Conservation (phyloP, 2,329 filamentous ascomycete species). For the Claviceps fusiformis region DNA sequence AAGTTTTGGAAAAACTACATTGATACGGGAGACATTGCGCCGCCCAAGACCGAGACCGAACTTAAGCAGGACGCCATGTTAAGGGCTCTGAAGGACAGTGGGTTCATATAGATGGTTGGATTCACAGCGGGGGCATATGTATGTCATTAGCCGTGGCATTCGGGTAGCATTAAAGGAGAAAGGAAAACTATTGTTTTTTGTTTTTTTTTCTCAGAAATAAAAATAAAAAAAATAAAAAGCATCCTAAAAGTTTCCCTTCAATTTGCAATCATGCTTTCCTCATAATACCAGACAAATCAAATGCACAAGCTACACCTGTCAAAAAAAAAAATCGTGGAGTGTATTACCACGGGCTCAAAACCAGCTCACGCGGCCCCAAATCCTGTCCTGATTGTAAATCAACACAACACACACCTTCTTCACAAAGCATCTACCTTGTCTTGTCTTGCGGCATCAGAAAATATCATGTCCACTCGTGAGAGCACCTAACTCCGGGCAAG, state of each 20-base stretch:
- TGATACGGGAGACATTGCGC: slow-evolving; percentile 27
- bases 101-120: slow-evolving; percentile 17
- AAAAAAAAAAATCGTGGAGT: background rate
- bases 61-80: slow-evolving; percentile 28
- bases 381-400: background rate
- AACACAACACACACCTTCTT: background rate
- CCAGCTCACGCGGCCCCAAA: background rate
- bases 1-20: slow-evolving; percentile 85
- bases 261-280: background rate
- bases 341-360: background rate
- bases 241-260: background rate
- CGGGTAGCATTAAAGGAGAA: too few species aligned
- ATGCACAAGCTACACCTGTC: background rate
- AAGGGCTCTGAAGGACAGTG: slow-evolving; percentile 29
- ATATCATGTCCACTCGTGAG: background rate
- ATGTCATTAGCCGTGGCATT: background rate
- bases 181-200: background rate
- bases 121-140: background rate
- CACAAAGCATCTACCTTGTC: background rate
- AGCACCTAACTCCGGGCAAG: background rate
- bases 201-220: too few species aligned
- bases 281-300: background rate
- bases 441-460: background rate
- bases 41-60: slow-evolving; percentile 14
- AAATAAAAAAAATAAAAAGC: background rate